Evolutionary conservation across 2,329 filamentous ascomycete species (phyloP).

Genomic region (Colletotrichum nymphaeae): DNA sequence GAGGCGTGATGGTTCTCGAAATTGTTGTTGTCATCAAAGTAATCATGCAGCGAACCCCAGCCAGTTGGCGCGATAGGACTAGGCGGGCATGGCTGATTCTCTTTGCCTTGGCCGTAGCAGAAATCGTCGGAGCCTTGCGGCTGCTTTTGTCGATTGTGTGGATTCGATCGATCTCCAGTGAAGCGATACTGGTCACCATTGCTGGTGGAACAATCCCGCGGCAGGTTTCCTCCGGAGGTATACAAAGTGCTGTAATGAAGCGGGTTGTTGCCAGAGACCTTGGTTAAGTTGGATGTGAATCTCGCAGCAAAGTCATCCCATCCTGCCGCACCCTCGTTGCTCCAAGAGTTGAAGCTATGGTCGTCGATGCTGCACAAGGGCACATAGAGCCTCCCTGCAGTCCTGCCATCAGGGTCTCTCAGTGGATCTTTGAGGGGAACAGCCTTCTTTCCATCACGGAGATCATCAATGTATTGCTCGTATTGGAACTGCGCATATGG

Average conservation of each 20-base stretch:
- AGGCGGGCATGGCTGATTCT: constrained; percentile 1
- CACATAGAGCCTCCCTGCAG: background rate
- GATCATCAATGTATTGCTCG: constrained; percentile 27
- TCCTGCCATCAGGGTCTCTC: constrained; percentile 23
- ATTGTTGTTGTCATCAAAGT: background rate
- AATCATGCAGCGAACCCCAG: background rate
- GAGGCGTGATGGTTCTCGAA: background rate
- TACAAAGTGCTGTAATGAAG: background rate
- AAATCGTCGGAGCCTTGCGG: background rate
- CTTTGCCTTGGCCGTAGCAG: constrained; percentile 9
- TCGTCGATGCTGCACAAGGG: constrained; percentile 11
- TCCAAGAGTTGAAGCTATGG: constrained; percentile 33
- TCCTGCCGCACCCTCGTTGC: background rate
- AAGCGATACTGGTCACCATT: background rate
- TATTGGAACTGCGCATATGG: constrained; percentile 20
- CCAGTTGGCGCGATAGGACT: background rate
- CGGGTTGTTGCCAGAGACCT: background rate
- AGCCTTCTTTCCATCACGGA: constrained; percentile 28
- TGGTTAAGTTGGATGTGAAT: background rate
- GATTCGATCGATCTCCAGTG: background rate
- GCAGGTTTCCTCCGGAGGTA: background rate
- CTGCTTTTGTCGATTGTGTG: constrained; percentile 4
- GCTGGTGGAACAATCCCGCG: background rate
- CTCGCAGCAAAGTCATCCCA: background rate
- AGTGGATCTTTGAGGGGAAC: constrained; percentile 22